Evolutionary conservation across 1,284 basidiomycete genomes (phyloP).

Genomic region (Cryptococcus sp.): DNA sequence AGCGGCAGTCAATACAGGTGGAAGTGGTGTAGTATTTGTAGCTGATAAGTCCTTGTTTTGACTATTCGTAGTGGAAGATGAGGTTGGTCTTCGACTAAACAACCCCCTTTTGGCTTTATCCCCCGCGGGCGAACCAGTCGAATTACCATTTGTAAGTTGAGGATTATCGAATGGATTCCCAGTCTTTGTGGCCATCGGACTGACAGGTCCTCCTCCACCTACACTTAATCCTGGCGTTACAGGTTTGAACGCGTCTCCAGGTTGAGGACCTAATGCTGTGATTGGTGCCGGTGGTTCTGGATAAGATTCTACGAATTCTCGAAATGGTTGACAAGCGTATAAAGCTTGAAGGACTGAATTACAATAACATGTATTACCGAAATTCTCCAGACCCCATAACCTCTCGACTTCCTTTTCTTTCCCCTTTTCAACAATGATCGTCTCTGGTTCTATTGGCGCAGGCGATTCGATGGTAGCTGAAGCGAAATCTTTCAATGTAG

Average conservation of each 20-base stretch:
- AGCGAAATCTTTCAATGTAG: no score
- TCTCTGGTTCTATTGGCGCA: background rate
- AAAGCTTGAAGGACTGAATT: conserved; percentile 96
- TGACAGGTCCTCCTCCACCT: background rate
- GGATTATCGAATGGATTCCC: conserved; percentile 27
- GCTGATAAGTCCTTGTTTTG: background rate
- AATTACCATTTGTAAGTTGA: conserved; percentile 4
- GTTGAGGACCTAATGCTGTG: conserved; percentile 37
- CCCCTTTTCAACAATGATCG: conserved; percentile 12
- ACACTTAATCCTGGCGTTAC: conserved; percentile 1
- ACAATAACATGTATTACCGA: conserved; percentile 87
- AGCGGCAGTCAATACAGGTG: conserved; percentile 4
- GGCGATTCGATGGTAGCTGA: no score
- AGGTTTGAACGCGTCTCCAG: conserved; percentile 17
- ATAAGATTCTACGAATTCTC: conserved; percentile 65
- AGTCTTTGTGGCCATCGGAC: conserved; percentile 17
- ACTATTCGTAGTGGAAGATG: background rate
- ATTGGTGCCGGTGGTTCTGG: conserved; percentile 40
- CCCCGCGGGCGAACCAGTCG: background rate
- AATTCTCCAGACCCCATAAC: conserved; percentile 84
- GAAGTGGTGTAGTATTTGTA: background rate
- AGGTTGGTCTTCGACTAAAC: conserved; percentile 4
- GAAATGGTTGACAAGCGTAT: conserved; percentile 79
- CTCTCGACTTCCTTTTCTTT: conserved; percentile 39
- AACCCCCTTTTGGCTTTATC: conserved; percentile 1